Base-by-base conservation (phyloP, 139 green algal genomes). In the Ettlia oleoabundans region DNA sequence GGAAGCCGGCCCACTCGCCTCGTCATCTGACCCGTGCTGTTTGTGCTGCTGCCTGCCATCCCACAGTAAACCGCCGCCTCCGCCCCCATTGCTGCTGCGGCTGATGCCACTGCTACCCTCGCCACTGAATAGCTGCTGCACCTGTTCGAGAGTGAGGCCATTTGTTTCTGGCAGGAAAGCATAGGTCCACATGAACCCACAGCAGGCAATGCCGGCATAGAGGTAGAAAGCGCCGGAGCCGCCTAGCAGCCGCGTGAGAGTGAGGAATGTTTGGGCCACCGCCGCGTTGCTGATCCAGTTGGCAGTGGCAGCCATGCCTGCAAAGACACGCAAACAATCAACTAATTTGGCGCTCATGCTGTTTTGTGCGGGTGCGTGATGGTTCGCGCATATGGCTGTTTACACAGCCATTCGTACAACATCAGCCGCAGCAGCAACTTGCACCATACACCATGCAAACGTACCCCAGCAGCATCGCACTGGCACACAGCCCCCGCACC, bases 201-300 rank as follows among this genome's bases (percentile, higher is more conserved):
- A 53, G 22, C 55, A 37, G 8, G 89, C 71, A 28, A 93, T 81
- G 38, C 32, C 61, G 22, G 76, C 80, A 40, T 92, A 94, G 28
- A 92, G 24, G 51, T 79, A 81, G 82, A 93, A 95, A 0, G 88
- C 83, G 15, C 86, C 84, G 1, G 86, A 85, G 40, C 64, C 78
- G 30, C 92, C 92, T 42, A 96, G 42, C 0, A 24, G 9, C 9
- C 82, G 68, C 0, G 82, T 83, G 26, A 95, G 85, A 22, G 78
- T 77, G 19, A 94, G 83, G 76, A 96, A 96, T 33, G 84, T 87
- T 64, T 95, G 91, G 21, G 82, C 80, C 10, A 96, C 90, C 0
- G 88, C 37, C 10, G 89, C 87, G 69, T 96, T 96, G 52, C 89
- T 76, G 2, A 93, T 55, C 92, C 92, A 96, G 81, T 96, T 96